Evolutionary conservation across 139 green algal genomes (phyloP).

Genomic region (Volvox africanus): DNA sequence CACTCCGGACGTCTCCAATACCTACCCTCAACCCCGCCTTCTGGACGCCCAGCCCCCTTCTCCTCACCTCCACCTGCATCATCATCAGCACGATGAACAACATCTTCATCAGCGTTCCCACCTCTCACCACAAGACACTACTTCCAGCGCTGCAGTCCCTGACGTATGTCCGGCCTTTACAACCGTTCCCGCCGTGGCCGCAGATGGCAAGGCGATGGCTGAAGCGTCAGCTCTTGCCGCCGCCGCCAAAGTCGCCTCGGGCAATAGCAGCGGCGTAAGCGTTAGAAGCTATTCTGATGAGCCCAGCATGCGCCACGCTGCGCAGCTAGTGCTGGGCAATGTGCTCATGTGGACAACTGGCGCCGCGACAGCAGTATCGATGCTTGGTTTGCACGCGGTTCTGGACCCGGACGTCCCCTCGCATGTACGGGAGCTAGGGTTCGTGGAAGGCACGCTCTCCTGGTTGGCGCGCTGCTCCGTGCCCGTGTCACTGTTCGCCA

Average conservation of each 20-base stretch:
- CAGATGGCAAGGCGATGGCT: neutral
- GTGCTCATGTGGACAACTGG: conserved; percentile 63
- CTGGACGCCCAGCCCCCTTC: neutral
- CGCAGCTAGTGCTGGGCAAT: conserved; percentile 44
- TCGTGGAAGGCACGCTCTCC: conserved; percentile 51
- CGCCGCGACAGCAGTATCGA: conserved; percentile 42
- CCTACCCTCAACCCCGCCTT: too few relatives aligned
- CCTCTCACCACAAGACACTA: neutral
- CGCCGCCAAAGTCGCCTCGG: neutral
- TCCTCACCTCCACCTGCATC: neutral
- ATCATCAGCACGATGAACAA: neutral
- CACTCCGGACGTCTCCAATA: too few relatives aligned
- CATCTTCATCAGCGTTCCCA: neutral
- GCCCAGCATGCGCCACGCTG: conserved; percentile 14
- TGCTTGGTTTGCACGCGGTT: conserved; percentile 22
- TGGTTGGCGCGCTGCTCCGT: conserved; percentile 61
- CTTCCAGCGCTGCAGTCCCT: conserved; percentile 47
- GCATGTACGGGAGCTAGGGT: conserved; percentile 35
- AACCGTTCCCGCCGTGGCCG: neutral
- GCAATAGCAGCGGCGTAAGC: neutral
- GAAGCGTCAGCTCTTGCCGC: neutral
- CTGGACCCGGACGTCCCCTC: conserved; percentile 49
- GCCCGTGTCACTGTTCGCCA: conserved; percentile 63
- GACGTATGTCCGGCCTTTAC: conserved; percentile 43
- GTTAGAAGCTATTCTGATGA: neutral